A percentile compares a stretch with the other conserved stretches of the same genome.
phyloP scores from a whole-genome alignment of 805 yeast species.

The Saccharomycopsis capsularis region DNA sequence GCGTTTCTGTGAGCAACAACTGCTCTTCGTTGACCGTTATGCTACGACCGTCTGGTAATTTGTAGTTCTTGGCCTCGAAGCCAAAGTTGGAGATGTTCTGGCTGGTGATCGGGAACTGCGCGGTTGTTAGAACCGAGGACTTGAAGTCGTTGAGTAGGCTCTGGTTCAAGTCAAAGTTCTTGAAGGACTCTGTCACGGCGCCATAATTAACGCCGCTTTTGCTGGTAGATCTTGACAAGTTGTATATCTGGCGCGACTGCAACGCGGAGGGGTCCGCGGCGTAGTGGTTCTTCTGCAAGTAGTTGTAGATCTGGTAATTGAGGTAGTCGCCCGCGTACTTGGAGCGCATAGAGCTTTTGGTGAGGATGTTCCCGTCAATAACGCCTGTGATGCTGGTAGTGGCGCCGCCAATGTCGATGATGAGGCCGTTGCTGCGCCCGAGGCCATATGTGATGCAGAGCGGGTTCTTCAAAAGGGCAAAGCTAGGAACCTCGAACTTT shows the following conservation, averaged over 20 bases:
- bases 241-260: slow-evolving; percentile 28
- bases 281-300: slow-evolving; percentile 33
- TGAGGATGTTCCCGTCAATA: slow-evolving; percentile 62
- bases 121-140: slow-evolving; percentile 33
- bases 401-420: slow-evolving; percentile 72
- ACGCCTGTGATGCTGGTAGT: slow-evolving; percentile 70
- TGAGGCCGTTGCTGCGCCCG: slow-evolving; percentile 71
- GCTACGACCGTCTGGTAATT: slow-evolving; percentile 50
- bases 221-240: background rate
- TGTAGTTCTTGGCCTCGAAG: slow-evolving; percentile 39
- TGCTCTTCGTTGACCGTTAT: slow-evolving; percentile 47
- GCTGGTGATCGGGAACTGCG: slow-evolving; percentile 35
- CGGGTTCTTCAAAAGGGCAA: slow-evolving; percentile 70
- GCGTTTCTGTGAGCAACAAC: slow-evolving; percentile 52
- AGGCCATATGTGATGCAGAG: slow-evolving; percentile 71
- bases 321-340: slow-evolving; percentile 82
- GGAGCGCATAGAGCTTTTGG: slow-evolving; percentile 58
- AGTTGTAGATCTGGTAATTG: slow-evolving; percentile 53
- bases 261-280: slow-evolving; percentile 30
- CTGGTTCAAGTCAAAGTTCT: slow-evolving; percentile 32
- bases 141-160: slow-evolving; percentile 45
- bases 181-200: slow-evolving; percentile 31
- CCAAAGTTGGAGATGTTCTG: slow-evolving; percentile 29
- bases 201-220: background rate
- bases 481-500: slow-evolving; percentile 63